These are phyloP conservation scores for Ceratobasidium sp. DNA, from an alignment of 1,284 basidiomycete genomes.

Conservation along the genomic window DNA sequence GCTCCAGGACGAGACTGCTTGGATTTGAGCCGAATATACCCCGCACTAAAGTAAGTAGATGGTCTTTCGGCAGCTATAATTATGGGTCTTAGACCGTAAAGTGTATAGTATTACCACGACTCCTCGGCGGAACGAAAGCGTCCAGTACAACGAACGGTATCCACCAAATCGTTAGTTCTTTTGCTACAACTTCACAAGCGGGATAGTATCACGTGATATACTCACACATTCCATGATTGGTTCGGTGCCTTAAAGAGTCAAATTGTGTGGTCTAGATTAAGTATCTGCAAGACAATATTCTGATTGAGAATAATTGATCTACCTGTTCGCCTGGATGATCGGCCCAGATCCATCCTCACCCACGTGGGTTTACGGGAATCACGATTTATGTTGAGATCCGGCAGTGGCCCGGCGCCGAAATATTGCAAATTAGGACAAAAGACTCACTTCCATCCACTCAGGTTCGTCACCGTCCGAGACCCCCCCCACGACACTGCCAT, in stretches of 20 bases:
- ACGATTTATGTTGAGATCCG: background rate
- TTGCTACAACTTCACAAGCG: background rate
- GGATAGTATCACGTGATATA: background rate
- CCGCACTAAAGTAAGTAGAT: too few relatives aligned
- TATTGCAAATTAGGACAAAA: background rate
- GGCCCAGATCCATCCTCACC: background rate
- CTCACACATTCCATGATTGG: background rate
- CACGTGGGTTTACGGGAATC: background rate
- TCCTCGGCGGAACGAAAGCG: too few relatives aligned
- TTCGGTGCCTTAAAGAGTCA: too few relatives aligned
- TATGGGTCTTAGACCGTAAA: too few relatives aligned
- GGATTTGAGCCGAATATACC: background rate
- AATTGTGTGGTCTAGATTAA: background rate
- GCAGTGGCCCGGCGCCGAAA: background rate
- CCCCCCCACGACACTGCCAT: slow-evolving; percentile 1
- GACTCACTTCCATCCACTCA: background rate
- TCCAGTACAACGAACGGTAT: too few relatives aligned
- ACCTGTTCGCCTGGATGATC: background rate
- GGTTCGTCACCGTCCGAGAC: background rate
- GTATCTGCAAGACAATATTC: background rate
- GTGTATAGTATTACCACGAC: too few relatives aligned
- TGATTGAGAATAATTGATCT: background rate
- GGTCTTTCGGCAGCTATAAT: too few relatives aligned
- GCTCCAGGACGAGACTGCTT: slow-evolving; percentile 52
- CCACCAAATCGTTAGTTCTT: too few relatives aligned